These are phyloP conservation scores for Chenopodium quinoa DNA, from an alignment of 148 eudicot species.

Conservation along the genomic window DNA sequence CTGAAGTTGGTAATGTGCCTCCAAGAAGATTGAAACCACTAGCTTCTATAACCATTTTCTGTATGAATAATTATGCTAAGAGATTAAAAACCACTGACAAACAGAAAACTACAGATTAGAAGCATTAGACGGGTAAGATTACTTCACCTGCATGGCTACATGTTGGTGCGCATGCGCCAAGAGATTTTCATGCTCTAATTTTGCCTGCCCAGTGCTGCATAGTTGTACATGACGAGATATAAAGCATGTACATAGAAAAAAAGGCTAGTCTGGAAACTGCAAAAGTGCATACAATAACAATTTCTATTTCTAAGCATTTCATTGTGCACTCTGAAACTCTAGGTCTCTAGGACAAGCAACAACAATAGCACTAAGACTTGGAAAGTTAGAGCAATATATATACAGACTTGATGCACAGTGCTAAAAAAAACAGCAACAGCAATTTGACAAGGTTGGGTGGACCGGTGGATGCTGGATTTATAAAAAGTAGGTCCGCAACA, in stretches of 20 bases:
- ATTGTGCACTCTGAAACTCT: neutral
- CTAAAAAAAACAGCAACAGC: neutral
- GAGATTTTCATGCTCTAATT: slow-evolving; percentile 66
- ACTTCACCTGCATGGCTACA: slow-evolving; percentile 74
- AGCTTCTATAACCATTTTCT: slow-evolving; percentile 66
- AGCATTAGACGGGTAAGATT: neutral
- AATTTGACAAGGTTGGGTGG: neutral
- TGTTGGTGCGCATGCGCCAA: slow-evolving; percentile 88
- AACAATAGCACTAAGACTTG: neutral
- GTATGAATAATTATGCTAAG: slow-evolving; percentile 2
- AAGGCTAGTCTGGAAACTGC: neutral
- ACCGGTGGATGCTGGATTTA: too few relatives aligned
- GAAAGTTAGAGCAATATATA: neutral
- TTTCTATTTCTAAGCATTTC: neutral
- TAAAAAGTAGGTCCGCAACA: too few relatives aligned
- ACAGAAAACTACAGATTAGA: neutral
- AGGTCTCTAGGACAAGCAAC: neutral
- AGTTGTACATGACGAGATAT: slow-evolving; percentile 6
- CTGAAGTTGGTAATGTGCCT: slow-evolving; percentile 20
- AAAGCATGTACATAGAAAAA: neutral
- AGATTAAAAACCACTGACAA: neutral
- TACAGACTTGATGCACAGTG: neutral
- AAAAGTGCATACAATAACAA: neutral
- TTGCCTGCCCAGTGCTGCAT: slow-evolving; percentile 62
- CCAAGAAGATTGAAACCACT: slow-evolving; percentile 48